These are phyloP conservation scores for Limnanthes douglasii DNA, from an alignment of 345 rosid genomes.

Conservation along the genomic window DNA sequence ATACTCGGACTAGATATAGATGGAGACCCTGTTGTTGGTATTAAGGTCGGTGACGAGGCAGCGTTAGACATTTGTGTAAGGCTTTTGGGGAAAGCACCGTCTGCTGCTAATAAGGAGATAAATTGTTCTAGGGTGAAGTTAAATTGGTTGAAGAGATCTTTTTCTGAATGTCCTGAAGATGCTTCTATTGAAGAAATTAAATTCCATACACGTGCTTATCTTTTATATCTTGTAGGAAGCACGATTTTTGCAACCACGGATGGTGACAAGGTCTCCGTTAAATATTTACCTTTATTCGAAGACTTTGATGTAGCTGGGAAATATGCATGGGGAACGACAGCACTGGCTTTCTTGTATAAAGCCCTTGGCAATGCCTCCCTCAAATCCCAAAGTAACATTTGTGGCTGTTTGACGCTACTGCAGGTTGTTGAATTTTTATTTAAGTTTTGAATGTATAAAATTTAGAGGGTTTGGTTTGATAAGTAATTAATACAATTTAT, in stretches of 20 bases:
- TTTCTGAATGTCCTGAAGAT: conserved; percentile 44
- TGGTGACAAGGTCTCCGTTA: conserved; percentile 75
- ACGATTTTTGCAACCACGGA: conserved; percentile 71
- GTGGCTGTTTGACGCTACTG: conserved; percentile 66
- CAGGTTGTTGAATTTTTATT: conserved; percentile 31
- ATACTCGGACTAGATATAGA: conserved; percentile 59
- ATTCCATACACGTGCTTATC: conserved; percentile 48
- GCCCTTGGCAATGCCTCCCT: conserved; percentile 53
- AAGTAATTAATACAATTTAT: background rate
- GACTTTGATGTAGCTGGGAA: conserved; percentile 55
- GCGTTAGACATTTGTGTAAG: conserved; percentile 27
- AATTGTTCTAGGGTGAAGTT: conserved; percentile 74
- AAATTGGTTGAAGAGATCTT: conserved; percentile 61
- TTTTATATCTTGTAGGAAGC: conserved; percentile 59
- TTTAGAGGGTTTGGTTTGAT: background rate
- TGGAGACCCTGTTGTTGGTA: conserved; percentile 56
- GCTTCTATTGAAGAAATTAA: conserved; percentile 31
- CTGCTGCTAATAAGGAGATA: conserved; percentile 34
- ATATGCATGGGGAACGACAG: conserved; percentile 72
- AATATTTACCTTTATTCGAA: conserved; percentile 58
- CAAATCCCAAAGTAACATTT: conserved; percentile 56
- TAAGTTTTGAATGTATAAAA: background rate
- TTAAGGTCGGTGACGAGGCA: conserved; percentile 19
- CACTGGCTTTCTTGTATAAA: conserved; percentile 37
- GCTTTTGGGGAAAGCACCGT: conserved; percentile 41